Percentiles rank a stretch among this genome's conserved stretches.
Evolutionary conservation across 805 yeast species (phyloP).

Genomic region (Nakazawaea populi): DNA sequence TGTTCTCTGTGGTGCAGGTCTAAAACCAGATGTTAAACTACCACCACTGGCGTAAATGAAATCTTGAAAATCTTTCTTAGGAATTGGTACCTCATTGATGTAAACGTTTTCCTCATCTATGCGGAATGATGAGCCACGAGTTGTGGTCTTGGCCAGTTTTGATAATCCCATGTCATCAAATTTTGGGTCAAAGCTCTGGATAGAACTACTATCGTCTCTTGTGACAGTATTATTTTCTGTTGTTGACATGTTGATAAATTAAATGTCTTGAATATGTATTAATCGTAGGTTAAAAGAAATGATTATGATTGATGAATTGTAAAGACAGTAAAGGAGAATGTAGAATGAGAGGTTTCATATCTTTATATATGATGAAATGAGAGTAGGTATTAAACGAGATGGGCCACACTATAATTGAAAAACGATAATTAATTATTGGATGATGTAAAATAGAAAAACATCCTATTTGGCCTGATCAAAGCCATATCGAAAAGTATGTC

Average conservation of each 20-base stretch:
- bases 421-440: no score
- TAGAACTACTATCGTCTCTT: neutral
- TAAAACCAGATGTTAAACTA: constrained; percentile 36
- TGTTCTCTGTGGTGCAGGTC: constrained; percentile 17
- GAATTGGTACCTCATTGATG: constrained; percentile 36
- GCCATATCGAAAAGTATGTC: no score
- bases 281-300: no score
- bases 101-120: constrained; percentile 34
- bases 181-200: constrained; percentile 3
- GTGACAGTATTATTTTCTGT: neutral
- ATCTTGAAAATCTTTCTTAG: constrained; percentile 35
- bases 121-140: constrained; percentile 21
- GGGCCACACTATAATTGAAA: no score
- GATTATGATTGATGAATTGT: no score
- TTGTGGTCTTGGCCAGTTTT: neutral
- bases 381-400: no score
- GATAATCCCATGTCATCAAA: neutral
- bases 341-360: no score
- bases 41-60: constrained; percentile 62
- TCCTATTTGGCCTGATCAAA: no score
- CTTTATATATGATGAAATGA: no score
- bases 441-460: no score
- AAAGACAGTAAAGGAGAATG: no score
- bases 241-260: neutral
- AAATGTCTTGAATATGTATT: no score